Conservation (phyloP, 306 rosid species). For the Leucaena leucocephala region DNA sequence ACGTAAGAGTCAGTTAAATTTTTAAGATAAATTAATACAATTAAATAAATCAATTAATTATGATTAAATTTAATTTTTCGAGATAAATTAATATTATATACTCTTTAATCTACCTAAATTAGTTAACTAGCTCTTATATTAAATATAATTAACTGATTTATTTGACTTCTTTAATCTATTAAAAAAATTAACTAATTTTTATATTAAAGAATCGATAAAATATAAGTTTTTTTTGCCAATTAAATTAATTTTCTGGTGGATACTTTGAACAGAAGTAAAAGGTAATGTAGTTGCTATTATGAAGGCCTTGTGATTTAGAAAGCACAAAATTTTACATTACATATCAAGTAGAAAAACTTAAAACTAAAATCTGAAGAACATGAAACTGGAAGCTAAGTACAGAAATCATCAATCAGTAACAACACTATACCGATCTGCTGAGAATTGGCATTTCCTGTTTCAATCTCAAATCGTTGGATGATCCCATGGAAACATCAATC, state of each 20-base stretch:
- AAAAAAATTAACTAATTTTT: too few species aligned
- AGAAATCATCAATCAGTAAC: conserved; percentile 36
- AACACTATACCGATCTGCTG: conserved; percentile 24
- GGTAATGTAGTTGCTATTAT: background rate
- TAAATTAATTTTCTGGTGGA: background rate
- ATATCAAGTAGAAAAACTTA: conserved; percentile 17
- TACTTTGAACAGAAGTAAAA: background rate
- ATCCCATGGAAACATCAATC: conserved; percentile 71
- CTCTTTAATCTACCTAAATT: too few species aligned
- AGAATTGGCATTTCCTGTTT: conserved; percentile 40
- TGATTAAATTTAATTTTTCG: too few species aligned
- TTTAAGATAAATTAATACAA: too few species aligned
- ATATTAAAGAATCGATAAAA: too few species aligned
- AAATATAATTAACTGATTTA: too few species aligned
- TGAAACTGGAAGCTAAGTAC: conserved; percentile 11
- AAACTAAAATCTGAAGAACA: background rate
- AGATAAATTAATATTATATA: too few species aligned
- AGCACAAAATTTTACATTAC: conserved; percentile 13
- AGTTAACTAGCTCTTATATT: too few species aligned
- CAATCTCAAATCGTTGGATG: conserved; percentile 40
- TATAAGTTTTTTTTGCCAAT: background rate
- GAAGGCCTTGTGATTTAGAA: background rate
- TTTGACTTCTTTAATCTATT: too few species aligned
- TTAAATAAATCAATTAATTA: too few species aligned
- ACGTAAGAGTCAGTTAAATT: too few species aligned